Percentiles rank a stretch among this genome's conserved stretches.
Conservation (phyloP, 306 rosid species). For the Cucurbita argyrosperma region DNA sequence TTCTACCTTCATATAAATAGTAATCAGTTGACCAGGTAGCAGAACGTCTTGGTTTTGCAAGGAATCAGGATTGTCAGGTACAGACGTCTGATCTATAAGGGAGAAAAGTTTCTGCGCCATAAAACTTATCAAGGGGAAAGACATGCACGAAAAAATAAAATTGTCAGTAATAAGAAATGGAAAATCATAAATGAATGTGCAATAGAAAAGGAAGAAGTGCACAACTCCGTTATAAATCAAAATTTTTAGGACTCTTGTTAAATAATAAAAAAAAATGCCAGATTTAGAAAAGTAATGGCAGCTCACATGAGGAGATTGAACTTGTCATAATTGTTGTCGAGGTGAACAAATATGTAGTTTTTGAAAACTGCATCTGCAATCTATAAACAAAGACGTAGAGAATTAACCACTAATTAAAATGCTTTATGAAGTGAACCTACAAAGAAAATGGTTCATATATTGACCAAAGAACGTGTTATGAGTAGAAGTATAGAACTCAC, state of each 20-base stretch:
- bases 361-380: slow-evolving; percentile 60
- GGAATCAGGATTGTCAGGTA: slow-evolving; percentile 73
- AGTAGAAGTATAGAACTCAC: slow-evolving; percentile 33
- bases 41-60: slow-evolving; percentile 89
- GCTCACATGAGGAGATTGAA: slow-evolving; percentile 87
- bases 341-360: slow-evolving; percentile 74
- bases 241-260: neutral
- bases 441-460: neutral
- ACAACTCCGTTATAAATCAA: neutral
- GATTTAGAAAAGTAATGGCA: slow-evolving; percentile 5
- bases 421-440: neutral
- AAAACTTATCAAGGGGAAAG: slow-evolving; percentile 36
- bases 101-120: slow-evolving; percentile 95
- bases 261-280: neutral
- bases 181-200: neutral
- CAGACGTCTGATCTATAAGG: slow-evolving; percentile 79
- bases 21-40: slow-evolving; percentile 87
- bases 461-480: neutral
- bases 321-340: slow-evolving; percentile 59
- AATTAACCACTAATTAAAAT: neutral
- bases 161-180: neutral
- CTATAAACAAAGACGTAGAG: slow-evolving; percentile 18
- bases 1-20: slow-evolving; percentile 72
- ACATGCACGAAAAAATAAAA: slow-evolving; percentile 4
- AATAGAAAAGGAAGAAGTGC: slow-evolving; percentile 1